These are phyloP conservation scores for Viridothelium virens DNA, from an alignment of 495 filamentous ascomycete genomes.

Conservation along the genomic window DNA sequence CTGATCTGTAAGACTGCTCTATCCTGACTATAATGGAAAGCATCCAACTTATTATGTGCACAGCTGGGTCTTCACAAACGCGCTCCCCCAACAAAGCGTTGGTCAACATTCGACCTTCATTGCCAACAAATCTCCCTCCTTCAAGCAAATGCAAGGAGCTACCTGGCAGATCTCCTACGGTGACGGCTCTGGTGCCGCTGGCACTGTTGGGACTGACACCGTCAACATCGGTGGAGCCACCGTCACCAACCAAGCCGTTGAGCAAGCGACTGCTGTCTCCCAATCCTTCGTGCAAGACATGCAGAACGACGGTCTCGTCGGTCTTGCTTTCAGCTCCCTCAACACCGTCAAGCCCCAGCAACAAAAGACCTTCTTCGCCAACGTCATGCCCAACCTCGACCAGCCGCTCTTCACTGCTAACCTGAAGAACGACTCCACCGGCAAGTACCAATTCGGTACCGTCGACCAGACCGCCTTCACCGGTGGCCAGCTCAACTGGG, in stretches of 20 bases:
- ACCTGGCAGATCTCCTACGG: slow-evolving; percentile 67
- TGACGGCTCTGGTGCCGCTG: slow-evolving; percentile 59
- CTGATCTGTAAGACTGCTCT: slow-evolving; percentile 61
- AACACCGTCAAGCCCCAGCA: slow-evolving; percentile 59
- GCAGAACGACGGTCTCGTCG: slow-evolving; percentile 63
- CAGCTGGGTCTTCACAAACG: slow-evolving; percentile 71
- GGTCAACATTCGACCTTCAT: slow-evolving; percentile 55
- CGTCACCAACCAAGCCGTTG: slow-evolving; percentile 60
- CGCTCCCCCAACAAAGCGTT: slow-evolving; percentile 41
- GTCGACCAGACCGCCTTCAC: slow-evolving; percentile 61
- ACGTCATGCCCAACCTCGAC: slow-evolving; percentile 53
- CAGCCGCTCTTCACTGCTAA: slow-evolving; percentile 66
- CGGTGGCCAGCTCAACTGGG: slow-evolving; percentile 52
- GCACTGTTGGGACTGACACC: slow-evolving; percentile 61
- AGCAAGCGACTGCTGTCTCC: slow-evolving; percentile 59
- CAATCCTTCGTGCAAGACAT: slow-evolving; percentile 54
- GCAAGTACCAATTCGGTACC: slow-evolving; percentile 69
- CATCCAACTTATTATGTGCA: slow-evolving; percentile 1
- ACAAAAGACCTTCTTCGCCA: slow-evolving; percentile 79
- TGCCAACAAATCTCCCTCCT: slow-evolving; percentile 51
- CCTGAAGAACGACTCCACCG: slow-evolving; percentile 52
- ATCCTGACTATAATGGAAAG: not conserved
- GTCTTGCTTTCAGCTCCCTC: slow-evolving; percentile 65
- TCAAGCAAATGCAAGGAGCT: slow-evolving; percentile 38
- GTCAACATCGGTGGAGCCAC: slow-evolving; percentile 67